A percentile compares a stretch with the other conserved stretches of the same genome.
Evolutionary conservation across 306 rosid genomes (phyloP).

Genomic region (Ammopiptanthus mongolicus): DNA sequence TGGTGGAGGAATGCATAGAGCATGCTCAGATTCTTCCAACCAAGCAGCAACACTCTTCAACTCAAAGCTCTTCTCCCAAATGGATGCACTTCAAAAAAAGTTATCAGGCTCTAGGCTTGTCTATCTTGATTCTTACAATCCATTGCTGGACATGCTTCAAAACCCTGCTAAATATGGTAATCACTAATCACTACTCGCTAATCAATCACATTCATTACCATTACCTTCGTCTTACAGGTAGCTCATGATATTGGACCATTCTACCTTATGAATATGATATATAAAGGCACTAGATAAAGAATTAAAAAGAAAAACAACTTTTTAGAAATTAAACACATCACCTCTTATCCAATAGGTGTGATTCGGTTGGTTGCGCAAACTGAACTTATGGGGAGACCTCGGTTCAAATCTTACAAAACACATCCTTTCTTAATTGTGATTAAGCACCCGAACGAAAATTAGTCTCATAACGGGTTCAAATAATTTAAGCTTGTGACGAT

Average conservation of each 20-base stretch:
- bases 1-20: constrained; percentile 34
- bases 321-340: no score
- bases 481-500: no score
- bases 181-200: neutral
- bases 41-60: constrained; percentile 61
- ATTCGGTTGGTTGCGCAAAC: no score
- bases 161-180: constrained; percentile 55
- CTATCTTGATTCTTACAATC: constrained; percentile 49
- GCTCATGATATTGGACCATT: neutral
- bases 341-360: no score
- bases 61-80: constrained; percentile 43
- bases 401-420: no score
- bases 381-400: no score
- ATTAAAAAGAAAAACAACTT: no score
- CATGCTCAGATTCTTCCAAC: constrained; percentile 42
- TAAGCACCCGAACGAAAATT: no score
- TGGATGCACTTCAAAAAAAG: constrained; percentile 26
- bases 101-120: constrained; percentile 51
- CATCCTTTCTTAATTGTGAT: no score
- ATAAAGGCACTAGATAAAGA: no score
- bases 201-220: neutral
- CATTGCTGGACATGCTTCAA: constrained; percentile 39
- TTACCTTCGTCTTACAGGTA: neutral
- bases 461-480: no score
- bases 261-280: neutral